Evolutionary conservation across 2,329 filamentous ascomycete genomes (phyloP).

Genomic region (Penicillium sp.): DNA sequence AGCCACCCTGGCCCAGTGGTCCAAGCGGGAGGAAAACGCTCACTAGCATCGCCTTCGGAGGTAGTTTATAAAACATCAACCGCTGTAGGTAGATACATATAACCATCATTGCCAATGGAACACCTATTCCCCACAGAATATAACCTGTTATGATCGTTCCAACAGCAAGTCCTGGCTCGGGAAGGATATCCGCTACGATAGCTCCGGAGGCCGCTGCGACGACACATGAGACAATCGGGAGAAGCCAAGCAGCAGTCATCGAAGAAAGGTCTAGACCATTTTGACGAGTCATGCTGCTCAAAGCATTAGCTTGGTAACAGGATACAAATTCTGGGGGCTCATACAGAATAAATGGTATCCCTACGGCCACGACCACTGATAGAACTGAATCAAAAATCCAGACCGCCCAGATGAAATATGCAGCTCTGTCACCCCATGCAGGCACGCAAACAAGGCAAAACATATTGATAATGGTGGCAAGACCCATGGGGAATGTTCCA

Average conservation of each 20-base stretch:
- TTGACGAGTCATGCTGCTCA: slow-evolving; percentile 12
- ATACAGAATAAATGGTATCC: slow-evolving; percentile 60
- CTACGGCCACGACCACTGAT: slow-evolving; percentile 56
- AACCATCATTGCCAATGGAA: slow-evolving; percentile 65
- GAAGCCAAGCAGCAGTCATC: slow-evolving; percentile 52
- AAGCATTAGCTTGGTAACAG: not conserved
- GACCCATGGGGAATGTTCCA: slow-evolving; percentile 67
- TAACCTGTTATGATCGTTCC: slow-evolving; percentile 69
- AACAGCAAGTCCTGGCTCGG: slow-evolving; percentile 59
- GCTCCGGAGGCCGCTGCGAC: slow-evolving; percentile 69
- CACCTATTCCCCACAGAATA: slow-evolving; percentile 71
- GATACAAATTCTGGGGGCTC: not conserved
- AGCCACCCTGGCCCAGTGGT: slow-evolving; percentile 69
- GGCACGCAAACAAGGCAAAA: slow-evolving; percentile 63
- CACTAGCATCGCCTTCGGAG: slow-evolving; percentile 69
- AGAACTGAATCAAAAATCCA: slow-evolving; percentile 62
- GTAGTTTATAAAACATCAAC: slow-evolving; percentile 69
- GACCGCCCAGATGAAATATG: slow-evolving; percentile 57
- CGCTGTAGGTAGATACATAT: slow-evolving; percentile 72
- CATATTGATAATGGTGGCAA: slow-evolving; percentile 69
- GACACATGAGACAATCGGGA: slow-evolving; percentile 70
- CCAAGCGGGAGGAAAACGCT: slow-evolving; percentile 71
- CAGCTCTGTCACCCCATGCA: slow-evolving; percentile 61
- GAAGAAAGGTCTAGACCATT: not conserved
- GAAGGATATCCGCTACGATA: slow-evolving; percentile 63